A percentile compares a stretch with the other conserved stretches of the same genome.
Conservation (phyloP, 139 green algal genomes). For the Haematococcus lacustris region DNA sequence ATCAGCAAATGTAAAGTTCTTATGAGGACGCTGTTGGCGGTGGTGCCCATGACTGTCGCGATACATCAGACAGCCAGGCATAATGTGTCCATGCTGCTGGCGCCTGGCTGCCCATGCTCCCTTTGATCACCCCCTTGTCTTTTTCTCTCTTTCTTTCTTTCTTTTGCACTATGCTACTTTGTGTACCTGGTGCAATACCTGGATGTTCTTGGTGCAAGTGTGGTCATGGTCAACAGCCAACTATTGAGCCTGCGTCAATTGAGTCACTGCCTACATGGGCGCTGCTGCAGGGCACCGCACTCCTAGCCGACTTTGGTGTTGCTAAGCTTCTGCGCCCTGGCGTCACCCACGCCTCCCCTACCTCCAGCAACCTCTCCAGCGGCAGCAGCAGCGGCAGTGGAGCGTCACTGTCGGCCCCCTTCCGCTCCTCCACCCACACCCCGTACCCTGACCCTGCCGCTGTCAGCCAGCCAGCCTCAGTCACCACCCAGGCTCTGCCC, state of each 20-base stretch:
- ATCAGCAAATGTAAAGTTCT: neutral
- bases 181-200: neutral
- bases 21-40: neutral
- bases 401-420: too few species aligned
- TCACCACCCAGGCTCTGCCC: too few species aligned
- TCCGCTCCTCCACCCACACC: too few species aligned
- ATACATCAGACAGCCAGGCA: neutral
- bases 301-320: conserved; percentile 4
- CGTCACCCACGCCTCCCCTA: too few species aligned
- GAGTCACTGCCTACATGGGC: neutral
- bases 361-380: too few species aligned
- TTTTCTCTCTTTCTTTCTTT: too few species aligned
- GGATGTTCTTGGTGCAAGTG: neutral
- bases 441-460: too few species aligned
- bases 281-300: neutral
- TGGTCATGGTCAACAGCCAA: neutral
- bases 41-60: neutral
- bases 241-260: neutral
- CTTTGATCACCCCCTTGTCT: too few species aligned
- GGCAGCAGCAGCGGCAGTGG: too few species aligned
- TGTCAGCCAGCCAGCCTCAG: too few species aligned
- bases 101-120: too few species aligned
- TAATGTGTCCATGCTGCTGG: too few species aligned
- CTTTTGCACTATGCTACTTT: neutral
- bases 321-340: neutral